Conservation (phyloP, 148 eudicot species). For the Gaultheria prostrata region DNA sequence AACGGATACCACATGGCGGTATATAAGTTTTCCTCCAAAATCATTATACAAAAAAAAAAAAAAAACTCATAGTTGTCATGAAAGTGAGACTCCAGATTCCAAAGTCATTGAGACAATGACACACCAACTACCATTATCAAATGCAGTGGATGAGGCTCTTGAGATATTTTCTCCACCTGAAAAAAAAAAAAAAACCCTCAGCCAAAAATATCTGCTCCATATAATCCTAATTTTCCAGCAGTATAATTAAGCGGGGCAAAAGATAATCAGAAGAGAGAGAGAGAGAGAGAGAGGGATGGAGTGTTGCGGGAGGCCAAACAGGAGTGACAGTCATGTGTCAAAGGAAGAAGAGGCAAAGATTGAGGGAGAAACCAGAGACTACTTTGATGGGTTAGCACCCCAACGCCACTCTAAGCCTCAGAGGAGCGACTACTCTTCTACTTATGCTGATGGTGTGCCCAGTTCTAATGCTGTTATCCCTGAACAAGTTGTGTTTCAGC, state of each 20-base stretch:
- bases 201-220: neutral
- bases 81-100: neutral
- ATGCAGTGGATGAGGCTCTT: neutral
- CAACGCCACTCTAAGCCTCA: slow-evolving; percentile 85
- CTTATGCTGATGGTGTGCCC: slow-evolving; percentile 49
- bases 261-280: too few relatives aligned
- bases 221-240: too few relatives aligned
- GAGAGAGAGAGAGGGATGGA: slow-evolving; percentile 38
- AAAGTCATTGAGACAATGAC: neutral
- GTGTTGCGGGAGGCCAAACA: slow-evolving; percentile 46
- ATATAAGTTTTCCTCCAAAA: too few relatives aligned
- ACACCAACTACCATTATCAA: slow-evolving; percentile 7
- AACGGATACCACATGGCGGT: too few relatives aligned
- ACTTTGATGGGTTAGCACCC: slow-evolving; percentile 71
- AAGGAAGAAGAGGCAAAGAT: slow-evolving; percentile 61
- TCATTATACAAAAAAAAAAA: too few relatives aligned
- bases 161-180: slow-evolving; percentile 11
- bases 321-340: slow-evolving; percentile 70
- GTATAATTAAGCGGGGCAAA: neutral
- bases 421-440: slow-evolving; percentile 64
- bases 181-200: neutral
- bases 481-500: slow-evolving; percentile 54
- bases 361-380: slow-evolving; percentile 50
- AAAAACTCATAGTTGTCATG: neutral
- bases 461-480: slow-evolving; percentile 44